phyloP scores from a whole-genome alignment of 352 stramenopile genomes.

The Phytophthora parvispora region DNA sequence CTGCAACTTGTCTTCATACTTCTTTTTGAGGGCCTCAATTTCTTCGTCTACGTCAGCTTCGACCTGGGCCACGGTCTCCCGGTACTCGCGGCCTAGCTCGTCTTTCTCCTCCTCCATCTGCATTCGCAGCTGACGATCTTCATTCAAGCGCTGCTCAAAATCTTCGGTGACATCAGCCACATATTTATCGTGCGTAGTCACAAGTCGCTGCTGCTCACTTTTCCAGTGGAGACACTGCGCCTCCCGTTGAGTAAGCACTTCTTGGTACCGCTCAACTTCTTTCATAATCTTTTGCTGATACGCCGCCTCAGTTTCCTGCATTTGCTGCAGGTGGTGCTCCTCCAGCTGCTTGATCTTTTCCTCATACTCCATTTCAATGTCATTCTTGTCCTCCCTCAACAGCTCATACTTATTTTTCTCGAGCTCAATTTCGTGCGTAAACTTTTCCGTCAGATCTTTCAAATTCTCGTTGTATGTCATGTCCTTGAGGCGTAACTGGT shows the following conservation, averaged over 20 bases:
- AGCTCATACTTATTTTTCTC: constrained; percentile 95
- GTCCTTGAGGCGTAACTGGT: constrained; percentile 95
- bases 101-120: constrained; percentile 92
- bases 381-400: constrained; percentile 92
- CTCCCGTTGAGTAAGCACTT: constrained; percentile 88
- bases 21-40: constrained; percentile 88
- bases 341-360: constrained; percentile 94
- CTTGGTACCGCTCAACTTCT: constrained; percentile 93
- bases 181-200: constrained; percentile 83
- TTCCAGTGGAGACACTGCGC: constrained; percentile 82
- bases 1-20: constrained; percentile 91
- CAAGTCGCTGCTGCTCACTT: constrained; percentile 69
- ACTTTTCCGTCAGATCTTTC: constrained; percentile 95
- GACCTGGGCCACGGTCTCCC: constrained; percentile 78
- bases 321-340: constrained; percentile 91
- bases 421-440: constrained; percentile 94
- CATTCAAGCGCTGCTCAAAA: constrained; percentile 92
- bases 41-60: constrained; percentile 91
- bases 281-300: constrained; percentile 96
- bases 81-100: constrained; percentile 81
- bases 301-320: constrained; percentile 92
- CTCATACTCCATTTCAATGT: constrained; percentile 95
- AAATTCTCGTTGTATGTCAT: constrained; percentile 97
- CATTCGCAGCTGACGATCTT: constrained; percentile 80
- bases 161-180: constrained; percentile 93